Base-by-base conservation (phyloP, 306 rosid species). In the Geum urbanum region DNA sequence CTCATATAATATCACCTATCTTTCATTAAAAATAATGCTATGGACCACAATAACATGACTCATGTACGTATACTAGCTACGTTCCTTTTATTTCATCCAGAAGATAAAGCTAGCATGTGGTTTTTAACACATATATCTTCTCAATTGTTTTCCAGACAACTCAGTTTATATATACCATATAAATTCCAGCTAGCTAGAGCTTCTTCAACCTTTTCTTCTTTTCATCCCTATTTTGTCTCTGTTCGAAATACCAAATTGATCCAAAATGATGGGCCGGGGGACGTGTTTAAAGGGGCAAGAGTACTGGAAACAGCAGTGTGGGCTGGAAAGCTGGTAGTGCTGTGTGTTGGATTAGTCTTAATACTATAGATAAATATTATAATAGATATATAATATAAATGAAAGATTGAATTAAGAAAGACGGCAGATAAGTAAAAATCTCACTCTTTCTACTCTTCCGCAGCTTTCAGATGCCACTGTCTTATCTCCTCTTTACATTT, bases 401-500 rank as follows among this genome's bases (percentile, higher is more conserved):
- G n/a, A n/a, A n/a, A n/a, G n/a, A n/a, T n/a, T n/a, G n/a, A n/a
- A n/a, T n/a, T n/a, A n/a, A n/a, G n/a, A n/a, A n/a, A n/a, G n/a
- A n/a, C n/a, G n/a, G n/a, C n/a, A n/a, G n/a, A n/a, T n/a, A n/a
- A n/a, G n/a, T n/a, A n/a, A n/a, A n/a, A 56, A 81, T 69, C 80
- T 89, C 50, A 4, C 82, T 47, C 74, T 86, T 15, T 87, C 87
- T 4, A 86, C 90, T 63, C 78, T 89, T 44, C 96, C 95, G n/a
- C n/a, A n/a, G n/a, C 87, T 27, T 72, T 85, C 58, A 72, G 78
- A 74, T 80, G 74, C 83, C 75, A 51, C 62, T 77, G 77, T 72
- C 53, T n/a, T 85, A 16, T 85, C 98, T 19, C 86, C 86, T 0
- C 83, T 84, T 11, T 92, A 78, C 64, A 59, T 90, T 68, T 90